phyloP scores from a whole-genome alignment of 441 rosid genomes.

The Pelargonium myrrhifolium region DNA sequence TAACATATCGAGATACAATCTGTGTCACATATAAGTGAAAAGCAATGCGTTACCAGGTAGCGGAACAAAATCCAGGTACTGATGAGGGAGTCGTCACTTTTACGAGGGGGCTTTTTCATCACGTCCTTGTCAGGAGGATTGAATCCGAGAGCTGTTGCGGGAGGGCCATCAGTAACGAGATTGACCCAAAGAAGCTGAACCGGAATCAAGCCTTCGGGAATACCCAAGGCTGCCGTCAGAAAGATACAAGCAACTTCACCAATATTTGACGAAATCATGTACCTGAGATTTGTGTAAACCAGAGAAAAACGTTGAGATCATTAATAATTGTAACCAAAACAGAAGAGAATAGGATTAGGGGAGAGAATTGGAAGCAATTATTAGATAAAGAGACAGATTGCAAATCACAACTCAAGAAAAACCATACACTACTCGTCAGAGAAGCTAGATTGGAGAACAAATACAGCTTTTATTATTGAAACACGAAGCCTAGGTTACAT shows the following conservation, averaged over 20 bases:
- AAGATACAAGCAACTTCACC: constrained; percentile 49
- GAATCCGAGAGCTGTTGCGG: constrained; percentile 47
- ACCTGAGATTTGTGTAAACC: constrained; percentile 22
- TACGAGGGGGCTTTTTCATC: constrained; percentile 45
- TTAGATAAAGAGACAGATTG: too few relatives aligned
- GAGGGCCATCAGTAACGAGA: constrained; percentile 47
- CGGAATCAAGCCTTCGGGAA: constrained; percentile 44
- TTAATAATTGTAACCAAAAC: background rate
- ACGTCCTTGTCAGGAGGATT: constrained; percentile 45
- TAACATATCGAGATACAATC: background rate
- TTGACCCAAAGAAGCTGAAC: constrained; percentile 53
- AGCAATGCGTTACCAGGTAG: constrained; percentile 32
- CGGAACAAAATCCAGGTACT: constrained; percentile 44
- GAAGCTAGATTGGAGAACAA: too few relatives aligned
- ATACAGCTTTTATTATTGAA: too few relatives aligned
- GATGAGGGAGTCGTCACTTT: constrained; percentile 37
- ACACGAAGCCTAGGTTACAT: too few relatives aligned
- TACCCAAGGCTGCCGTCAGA: constrained; percentile 43
- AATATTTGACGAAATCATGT: constrained; percentile 48
- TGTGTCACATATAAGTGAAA: background rate
- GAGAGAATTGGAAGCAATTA: too few relatives aligned
- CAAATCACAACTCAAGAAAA: too few relatives aligned
- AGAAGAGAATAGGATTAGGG: background rate
- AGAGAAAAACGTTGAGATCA: background rate
- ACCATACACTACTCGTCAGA: too few relatives aligned